phyloP scores from a whole-genome alignment of 192 early-diverging fungal genomes.

The Coemansia sp. region DNA sequence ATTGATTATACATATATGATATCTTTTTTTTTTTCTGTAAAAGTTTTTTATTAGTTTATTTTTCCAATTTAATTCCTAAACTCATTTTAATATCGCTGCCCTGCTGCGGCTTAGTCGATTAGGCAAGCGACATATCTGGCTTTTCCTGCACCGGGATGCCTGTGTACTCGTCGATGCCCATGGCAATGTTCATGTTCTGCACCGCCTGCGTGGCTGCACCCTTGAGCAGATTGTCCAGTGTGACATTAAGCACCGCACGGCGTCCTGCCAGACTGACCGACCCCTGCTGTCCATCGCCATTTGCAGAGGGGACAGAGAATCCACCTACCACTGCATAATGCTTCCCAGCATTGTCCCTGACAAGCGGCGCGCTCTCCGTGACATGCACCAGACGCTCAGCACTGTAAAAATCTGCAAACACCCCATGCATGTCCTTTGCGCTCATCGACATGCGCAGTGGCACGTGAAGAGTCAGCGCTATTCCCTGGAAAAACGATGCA shows the following conservation, averaged over 20 bases:
- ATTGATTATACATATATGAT: too few relatives aligned
- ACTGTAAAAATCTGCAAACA: slow-evolving; percentile 72
- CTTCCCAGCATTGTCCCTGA: slow-evolving; percentile 84
- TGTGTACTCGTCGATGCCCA: slow-evolving; percentile 85
- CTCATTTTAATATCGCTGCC: too few relatives aligned
- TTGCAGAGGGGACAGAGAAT: slow-evolving; percentile 74
- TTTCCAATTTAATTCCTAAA: neutral
- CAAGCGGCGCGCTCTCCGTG: slow-evolving; percentile 72
- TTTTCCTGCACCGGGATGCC: slow-evolving; percentile 69
- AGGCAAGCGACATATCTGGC: slow-evolving; percentile 31
- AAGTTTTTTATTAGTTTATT: slow-evolving; percentile 5
- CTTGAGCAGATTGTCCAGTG: slow-evolving; percentile 97
- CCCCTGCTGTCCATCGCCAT: slow-evolving; percentile 5
- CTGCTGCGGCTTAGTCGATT: neutral
- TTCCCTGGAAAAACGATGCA: slow-evolving; percentile 92
- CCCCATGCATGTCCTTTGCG: slow-evolving; percentile 65
- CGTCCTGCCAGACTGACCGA: slow-evolving; percentile 55
- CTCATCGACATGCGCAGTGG: slow-evolving; percentile 78
- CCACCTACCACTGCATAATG: slow-evolving; percentile 92
- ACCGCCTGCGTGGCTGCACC: slow-evolving; percentile 98
- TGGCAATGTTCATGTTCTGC: slow-evolving; percentile 94
- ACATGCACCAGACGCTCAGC: slow-evolving; percentile 85
- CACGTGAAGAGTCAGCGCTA: slow-evolving; percentile 83
- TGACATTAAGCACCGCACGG: slow-evolving; percentile 85
- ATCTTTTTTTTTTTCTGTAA: neutral